phyloP scores from a whole-genome alignment of 805 yeast species.

The Candida vaughaniae region DNA sequence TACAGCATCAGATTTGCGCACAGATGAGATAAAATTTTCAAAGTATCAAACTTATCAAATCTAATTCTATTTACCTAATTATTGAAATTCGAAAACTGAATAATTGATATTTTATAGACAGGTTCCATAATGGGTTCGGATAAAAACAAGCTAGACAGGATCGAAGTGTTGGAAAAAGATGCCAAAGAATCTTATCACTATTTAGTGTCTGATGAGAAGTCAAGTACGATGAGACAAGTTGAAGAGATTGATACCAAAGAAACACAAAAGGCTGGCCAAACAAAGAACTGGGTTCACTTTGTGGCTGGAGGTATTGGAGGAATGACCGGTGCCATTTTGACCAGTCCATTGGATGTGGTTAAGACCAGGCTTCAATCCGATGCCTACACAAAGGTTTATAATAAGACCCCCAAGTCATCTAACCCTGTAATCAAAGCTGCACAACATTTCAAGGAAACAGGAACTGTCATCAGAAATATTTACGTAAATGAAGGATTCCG shows the following conservation, averaged over 20 bases:
- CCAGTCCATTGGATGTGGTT: slow-evolving; percentile 95
- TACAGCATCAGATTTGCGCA: too few relatives aligned
- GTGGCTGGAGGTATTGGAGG: slow-evolving; percentile 96
- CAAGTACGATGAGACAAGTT: slow-evolving; percentile 47
- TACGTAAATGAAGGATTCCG: slow-evolving; percentile 76
- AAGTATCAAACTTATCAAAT: too few relatives aligned
- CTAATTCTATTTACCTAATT: too few relatives aligned
- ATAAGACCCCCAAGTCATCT: slow-evolving; percentile 41
- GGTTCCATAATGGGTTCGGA: too few relatives aligned
- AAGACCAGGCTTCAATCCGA: slow-evolving; percentile 94
- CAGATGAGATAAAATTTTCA: slow-evolving; percentile 1
- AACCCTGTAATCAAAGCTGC: slow-evolving; percentile 45
- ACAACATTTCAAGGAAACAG: slow-evolving; percentile 81
- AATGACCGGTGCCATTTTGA: slow-evolving; percentile 93
- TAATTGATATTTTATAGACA: too few relatives aligned
- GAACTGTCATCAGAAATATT: slow-evolving; percentile 65
- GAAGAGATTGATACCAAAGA: slow-evolving; percentile 4
- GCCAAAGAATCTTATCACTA: slow-evolving; percentile 60
- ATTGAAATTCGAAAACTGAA: too few relatives aligned
- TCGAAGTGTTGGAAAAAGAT: slow-evolving; percentile 42
- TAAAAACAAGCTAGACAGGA: slow-evolving; percentile 2
- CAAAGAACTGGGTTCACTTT: slow-evolving; percentile 64
- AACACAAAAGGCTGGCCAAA: slow-evolving; percentile 14
- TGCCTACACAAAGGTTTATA: slow-evolving; percentile 62
- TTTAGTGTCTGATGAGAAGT: slow-evolving; percentile 71